phyloP scores from a whole-genome alignment of 805 yeast species.

The Ogataea parapolymorpha region DNA sequence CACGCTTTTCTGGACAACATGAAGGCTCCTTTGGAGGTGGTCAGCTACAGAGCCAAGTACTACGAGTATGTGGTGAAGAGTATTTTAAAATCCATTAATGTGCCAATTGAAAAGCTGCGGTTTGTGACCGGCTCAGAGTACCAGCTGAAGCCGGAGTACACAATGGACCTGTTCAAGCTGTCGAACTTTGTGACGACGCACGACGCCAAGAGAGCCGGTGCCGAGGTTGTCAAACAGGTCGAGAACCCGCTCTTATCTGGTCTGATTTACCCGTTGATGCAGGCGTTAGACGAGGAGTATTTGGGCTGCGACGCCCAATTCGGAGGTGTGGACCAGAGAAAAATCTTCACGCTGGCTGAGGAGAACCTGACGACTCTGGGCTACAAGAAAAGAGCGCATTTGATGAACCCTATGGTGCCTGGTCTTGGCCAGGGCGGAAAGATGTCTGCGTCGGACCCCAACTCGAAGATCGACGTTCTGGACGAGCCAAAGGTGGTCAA shows the following conservation, averaged over 20 bases:
- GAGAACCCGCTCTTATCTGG: constrained; percentile 91
- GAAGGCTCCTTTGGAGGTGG: constrained; percentile 96
- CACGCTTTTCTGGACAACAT: constrained; percentile 97
- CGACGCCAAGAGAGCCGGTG: constrained; percentile 98
- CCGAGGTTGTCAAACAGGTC: constrained; percentile 98
- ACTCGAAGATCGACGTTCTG: constrained; percentile 88
- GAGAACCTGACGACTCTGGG: constrained; percentile 85
- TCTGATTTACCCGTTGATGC: constrained; percentile 96
- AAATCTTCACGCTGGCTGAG: constrained; percentile 94
- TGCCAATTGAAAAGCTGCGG: constrained; percentile 82
- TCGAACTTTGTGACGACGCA: constrained; percentile 86
- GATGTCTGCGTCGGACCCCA: constrained; percentile 99
- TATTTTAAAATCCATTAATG: constrained; percentile 79
- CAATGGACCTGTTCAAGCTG: constrained; percentile 84
- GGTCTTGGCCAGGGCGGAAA: constrained; percentile 96
- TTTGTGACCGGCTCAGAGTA: constrained; percentile 90
- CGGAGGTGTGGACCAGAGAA: constrained; percentile 99
- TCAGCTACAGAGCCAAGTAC: constrained; percentile 82
- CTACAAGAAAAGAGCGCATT: constrained; percentile 95
- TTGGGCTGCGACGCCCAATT: constrained; percentile 89
- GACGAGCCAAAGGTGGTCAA: constrained; percentile 86
- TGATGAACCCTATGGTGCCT: constrained; percentile 99
- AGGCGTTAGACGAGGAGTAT: constrained; percentile 93
- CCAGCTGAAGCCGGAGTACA: constrained; percentile 73
- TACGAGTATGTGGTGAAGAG: constrained; percentile 83